These are phyloP conservation scores for Sindora glabra DNA, from an alignment of 306 rosid genomes.

Conservation along the genomic window DNA sequence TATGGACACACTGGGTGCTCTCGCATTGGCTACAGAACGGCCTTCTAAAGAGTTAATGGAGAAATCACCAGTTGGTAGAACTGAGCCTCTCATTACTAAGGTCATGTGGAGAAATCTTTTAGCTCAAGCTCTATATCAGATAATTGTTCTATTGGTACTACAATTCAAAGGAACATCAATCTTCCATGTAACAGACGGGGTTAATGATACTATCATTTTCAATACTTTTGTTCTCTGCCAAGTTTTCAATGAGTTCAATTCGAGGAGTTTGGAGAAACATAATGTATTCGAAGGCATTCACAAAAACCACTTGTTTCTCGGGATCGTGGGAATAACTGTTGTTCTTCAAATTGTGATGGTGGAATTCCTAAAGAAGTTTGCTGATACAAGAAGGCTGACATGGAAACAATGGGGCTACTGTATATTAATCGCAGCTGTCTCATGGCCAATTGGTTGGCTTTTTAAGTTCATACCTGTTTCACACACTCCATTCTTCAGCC, in stretches of 20 bases:
- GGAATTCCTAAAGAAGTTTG: constrained; percentile 76
- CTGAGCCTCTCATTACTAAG: constrained; percentile 70
- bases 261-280: constrained; percentile 71
- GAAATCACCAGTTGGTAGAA: constrained; percentile 68
- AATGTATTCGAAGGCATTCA: constrained; percentile 69
- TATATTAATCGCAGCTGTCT: constrained; percentile 41
- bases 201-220: constrained; percentile 73
- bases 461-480: constrained; percentile 45
- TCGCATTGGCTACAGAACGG: constrained; percentile 81
- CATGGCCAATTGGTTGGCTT: constrained; percentile 80
- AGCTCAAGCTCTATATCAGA: constrained; percentile 67
- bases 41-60: constrained; percentile 77
- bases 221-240: constrained; percentile 82
- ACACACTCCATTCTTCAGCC: constrained; percentile 28
- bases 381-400: constrained; percentile 57
- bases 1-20: constrained; percentile 87
- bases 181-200: constrained; percentile 38
- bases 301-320: constrained; percentile 54
- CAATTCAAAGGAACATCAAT: constrained; percentile 66
- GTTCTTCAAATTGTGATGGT: constrained; percentile 81
- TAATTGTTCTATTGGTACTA: constrained; percentile 48
- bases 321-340: constrained; percentile 62
- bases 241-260: constrained; percentile 81
- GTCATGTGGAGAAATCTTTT: constrained; percentile 91
- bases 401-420: constrained; percentile 62